A percentile compares a stretch with the other conserved stretches of the same genome.
Evolutionary conservation across 495 filamentous ascomycete species (phyloP).

Genomic region (Penicillium nucicola): DNA sequence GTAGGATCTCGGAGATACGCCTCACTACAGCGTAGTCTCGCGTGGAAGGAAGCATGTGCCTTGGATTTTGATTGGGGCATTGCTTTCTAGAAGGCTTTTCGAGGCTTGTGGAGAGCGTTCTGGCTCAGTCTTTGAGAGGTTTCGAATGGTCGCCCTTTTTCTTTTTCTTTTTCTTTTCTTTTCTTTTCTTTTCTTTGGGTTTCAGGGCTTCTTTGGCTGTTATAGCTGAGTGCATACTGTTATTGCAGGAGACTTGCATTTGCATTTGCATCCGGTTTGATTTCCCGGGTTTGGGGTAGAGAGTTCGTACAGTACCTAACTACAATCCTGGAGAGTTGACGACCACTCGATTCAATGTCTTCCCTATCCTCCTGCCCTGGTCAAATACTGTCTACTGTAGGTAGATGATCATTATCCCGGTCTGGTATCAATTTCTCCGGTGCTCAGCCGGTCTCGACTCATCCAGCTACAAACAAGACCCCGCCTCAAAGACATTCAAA

Average conservation of each 20-base stretch:
- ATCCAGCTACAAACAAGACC: too few species aligned
- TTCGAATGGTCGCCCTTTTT: too few species aligned
- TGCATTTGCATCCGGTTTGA: neutral
- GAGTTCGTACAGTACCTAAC: too few species aligned
- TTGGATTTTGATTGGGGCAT: neutral
- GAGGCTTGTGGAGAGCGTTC: neutral
- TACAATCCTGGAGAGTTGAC: neutral
- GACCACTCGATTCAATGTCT: too few species aligned
- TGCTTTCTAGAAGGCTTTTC: slow-evolving; percentile 3
- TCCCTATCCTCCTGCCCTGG: too few species aligned
- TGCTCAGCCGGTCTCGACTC: too few species aligned
- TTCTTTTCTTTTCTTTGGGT: too few species aligned
- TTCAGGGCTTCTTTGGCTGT: neutral
- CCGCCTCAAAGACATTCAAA: slow-evolving; percentile 1
- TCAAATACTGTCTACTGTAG: too few species aligned
- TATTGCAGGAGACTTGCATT: slow-evolving; percentile 9
- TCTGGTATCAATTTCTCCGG: too few species aligned
- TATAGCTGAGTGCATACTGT: neutral
- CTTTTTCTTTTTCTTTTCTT: too few species aligned
- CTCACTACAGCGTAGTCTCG: neutral
- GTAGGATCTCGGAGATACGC: neutral
- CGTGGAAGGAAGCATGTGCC: slow-evolving; percentile 1
- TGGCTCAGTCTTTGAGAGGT: neutral
- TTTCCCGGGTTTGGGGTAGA: neutral
- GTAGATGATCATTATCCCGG: too few species aligned